A percentile compares a stretch with the other conserved stretches of the same genome.
Conservation (phyloP, 1,139 yeast species). For the Saccharomycopsis hybrid region DNA sequence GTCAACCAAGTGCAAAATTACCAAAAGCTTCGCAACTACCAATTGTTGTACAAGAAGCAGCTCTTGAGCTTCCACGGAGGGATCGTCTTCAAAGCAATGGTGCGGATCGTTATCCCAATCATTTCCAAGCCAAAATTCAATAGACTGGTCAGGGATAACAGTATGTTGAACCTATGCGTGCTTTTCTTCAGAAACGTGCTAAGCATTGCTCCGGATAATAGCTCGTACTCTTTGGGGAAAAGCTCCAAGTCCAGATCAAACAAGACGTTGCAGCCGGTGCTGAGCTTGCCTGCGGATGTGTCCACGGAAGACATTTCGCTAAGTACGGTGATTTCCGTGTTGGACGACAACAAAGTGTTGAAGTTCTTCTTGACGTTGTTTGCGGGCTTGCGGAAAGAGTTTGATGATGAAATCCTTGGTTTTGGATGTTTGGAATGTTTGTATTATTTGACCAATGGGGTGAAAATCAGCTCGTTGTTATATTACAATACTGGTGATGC, state of each 20-base stretch:
- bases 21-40: constrained; percentile 59
- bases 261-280: background rate
- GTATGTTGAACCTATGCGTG: constrained; percentile 64
- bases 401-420: constrained; percentile 56
- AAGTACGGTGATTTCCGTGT: constrained; percentile 49
- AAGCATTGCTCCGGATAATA: constrained; percentile 59
- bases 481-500: no score
- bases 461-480: constrained; percentile 34
- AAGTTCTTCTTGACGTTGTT: constrained; percentile 63
- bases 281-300: constrained; percentile 50
- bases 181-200: constrained; percentile 71
- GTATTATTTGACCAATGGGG: constrained; percentile 53
- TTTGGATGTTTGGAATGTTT: constrained; percentile 64
- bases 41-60: constrained; percentile 63
- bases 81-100: constrained; percentile 58
- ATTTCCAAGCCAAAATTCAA: constrained; percentile 47
- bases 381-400: constrained; percentile 57
- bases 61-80: constrained; percentile 56
- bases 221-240: constrained; percentile 1
- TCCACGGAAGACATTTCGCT: constrained; percentile 62
- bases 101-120: constrained; percentile 64
- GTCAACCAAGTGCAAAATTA: constrained; percentile 49
- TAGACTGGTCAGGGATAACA: constrained; percentile 66
- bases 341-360: constrained; percentile 63
- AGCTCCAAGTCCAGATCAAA: constrained; percentile 4